A percentile compares a stretch with the other conserved stretches of the same genome.
phyloP scores from a whole-genome alignment of 495 filamentous ascomycete genomes.

The Filosporella fistucella region DNA sequence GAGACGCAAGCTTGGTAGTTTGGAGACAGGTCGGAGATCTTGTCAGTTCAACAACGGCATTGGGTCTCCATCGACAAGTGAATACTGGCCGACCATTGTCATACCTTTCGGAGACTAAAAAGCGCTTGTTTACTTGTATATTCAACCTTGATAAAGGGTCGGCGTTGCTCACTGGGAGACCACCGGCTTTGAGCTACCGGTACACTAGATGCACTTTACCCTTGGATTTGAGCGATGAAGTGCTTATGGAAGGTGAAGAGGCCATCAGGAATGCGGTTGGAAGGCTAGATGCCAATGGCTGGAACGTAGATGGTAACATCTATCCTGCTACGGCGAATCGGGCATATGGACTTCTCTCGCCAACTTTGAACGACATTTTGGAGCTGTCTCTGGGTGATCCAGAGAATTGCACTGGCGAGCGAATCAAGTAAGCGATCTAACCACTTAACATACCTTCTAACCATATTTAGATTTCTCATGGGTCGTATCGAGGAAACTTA shows the following conservation, averaged over 20 bases:
- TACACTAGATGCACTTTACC: conserved; percentile 15
- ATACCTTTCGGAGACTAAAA: conserved; percentile 16
- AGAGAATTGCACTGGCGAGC: conserved; percentile 9
- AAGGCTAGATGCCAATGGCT: conserved; percentile 17
- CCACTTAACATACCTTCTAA: background rate
- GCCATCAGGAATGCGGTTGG: conserved; percentile 12
- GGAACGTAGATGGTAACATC: conserved; percentile 17
- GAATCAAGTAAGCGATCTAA: conserved; percentile 15
- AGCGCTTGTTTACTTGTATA: conserved; percentile 12
- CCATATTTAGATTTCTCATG: conserved; percentile 8
- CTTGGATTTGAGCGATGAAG: conserved; percentile 20
- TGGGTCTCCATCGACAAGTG: conserved; percentile 21
- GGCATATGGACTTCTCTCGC: conserved; percentile 3
- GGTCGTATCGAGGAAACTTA: conserved; percentile 8
- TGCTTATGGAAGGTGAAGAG: conserved; percentile 18
- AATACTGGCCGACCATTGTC: conserved; percentile 8
- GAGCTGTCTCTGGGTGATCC: conserved; percentile 20
- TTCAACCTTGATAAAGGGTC: conserved; percentile 16
- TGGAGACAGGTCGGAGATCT: conserved; percentile 24
- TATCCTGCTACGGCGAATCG: conserved; percentile 3
- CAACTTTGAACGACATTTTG: conserved; percentile 17
- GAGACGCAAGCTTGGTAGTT: conserved; percentile 23
- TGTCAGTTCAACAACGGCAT: conserved; percentile 15
- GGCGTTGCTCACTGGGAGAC: conserved; percentile 19
- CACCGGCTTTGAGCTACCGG: conserved; percentile 16